Evolutionary conservation across 495 filamentous ascomycete genomes (phyloP), one percentile per base, ranked within the genome.

Genomic region (Trichoderma reesei): DNA sequence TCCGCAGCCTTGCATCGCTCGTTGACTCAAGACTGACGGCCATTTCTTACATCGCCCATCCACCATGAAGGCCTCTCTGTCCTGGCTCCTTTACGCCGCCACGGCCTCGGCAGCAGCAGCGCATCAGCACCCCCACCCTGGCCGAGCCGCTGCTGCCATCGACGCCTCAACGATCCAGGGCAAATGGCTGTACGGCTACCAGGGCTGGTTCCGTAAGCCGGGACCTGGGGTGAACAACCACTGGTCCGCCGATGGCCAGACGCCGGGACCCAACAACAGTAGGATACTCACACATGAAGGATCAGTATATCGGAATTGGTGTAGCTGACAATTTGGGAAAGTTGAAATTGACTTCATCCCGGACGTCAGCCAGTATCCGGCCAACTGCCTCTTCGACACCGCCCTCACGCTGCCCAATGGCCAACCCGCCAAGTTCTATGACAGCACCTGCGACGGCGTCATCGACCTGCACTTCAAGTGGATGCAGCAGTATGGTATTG

Each of bases 131-230:
- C 20, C 20, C 13, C 51, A 56, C 51, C 0, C 26, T 13, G 9
- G 1, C 31, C 33, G 51, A 61, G 63, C 37, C 34, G 67, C 65
- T 14, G 64, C 61, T 14, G 64, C 61, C 20, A 70, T 74, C 44
- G 69, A 72, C 34, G 62, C 66, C 63, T 69, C 66, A 18, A 69
- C 69, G 5, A 66, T 74, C 36, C 66, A 72, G 33, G 69, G 68
- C 1, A 71, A 72, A 41, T 60, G 72, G 14, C 68, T 74, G 10
- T 69, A 70, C n/a, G 72, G 72, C 33, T 74, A 72, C 36, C 71
- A 72, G 59, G 72, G 68, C 33, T 72, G 71, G 65, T 74, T 74
- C 59, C 67, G 72, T n/a, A 72, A 70, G 18, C 72, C 72, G 33
- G 39, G 64, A 7, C 10, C 51, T 26, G 51, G 51, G 1, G 51